Conservation (phyloP, 2,329 filamentous ascomycete species). For the Hyphodiscus sp. region DNA sequence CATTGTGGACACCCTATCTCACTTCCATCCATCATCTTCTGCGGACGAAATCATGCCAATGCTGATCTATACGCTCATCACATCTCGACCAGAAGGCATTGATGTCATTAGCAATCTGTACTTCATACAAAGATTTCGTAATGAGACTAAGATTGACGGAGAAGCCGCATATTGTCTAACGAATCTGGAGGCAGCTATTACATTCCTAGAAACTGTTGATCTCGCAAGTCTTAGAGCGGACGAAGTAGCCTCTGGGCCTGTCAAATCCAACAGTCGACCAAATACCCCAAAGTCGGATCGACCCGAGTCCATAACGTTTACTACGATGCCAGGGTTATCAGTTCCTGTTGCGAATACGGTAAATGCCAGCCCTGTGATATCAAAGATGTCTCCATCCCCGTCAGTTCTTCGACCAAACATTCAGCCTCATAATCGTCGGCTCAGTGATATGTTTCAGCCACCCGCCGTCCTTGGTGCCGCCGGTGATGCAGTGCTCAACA, state of each 20-base stretch:
- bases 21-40: conserved; percentile 72
- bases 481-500: conserved; percentile 77
- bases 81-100: conserved; percentile 75
- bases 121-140: conserved; percentile 89
- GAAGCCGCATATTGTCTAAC: conserved; percentile 95
- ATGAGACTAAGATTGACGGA: conserved; percentile 78
- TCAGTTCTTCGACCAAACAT: conserved; percentile 28
- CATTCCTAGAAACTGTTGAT: conserved; percentile 92
- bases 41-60: conserved; percentile 97
- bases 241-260: conserved; percentile 62
- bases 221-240: conserved; percentile 80
- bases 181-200: conserved; percentile 90
- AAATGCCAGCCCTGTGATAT: conserved; percentile 29
- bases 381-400: conserved; percentile 25
- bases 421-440: conserved; percentile 59
- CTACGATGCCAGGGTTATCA: conserved; percentile 27
- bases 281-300: conserved; percentile 37
- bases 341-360: conserved; percentile 17
- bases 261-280: conserved; percentile 46
- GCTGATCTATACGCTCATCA: conserved; percentile 93
- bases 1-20: conserved; percentile 78
- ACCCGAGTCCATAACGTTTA: conserved; percentile 23
- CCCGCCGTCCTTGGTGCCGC: conserved; percentile 76
- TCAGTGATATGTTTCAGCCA: conserved; percentile 82
- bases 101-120: conserved; percentile 91